Evolutionary conservation across 1,284 basidiomycete species (phyloP), one percentile per base, ranked within the genome.

Genomic region (Malassezia globosa): DNA sequence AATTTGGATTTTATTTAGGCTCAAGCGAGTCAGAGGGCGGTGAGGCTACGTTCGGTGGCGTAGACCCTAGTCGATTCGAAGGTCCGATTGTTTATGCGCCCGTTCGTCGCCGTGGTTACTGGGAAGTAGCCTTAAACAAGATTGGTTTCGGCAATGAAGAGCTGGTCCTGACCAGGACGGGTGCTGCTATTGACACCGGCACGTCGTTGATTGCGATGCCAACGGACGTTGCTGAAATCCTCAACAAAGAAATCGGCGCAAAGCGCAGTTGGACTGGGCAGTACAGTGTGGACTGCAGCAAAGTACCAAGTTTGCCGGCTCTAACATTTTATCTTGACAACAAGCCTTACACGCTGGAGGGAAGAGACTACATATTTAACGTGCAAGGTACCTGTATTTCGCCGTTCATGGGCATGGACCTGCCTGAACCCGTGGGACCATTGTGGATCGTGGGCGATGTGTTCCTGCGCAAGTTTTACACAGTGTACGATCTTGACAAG

Each of bases 1-100:
- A 95, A 46, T 95, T 99, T 74, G 82, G 90, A 24, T 97, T 99
- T 85, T 87, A 89, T 56, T 68, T 99, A 29, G 92, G 92, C 40
- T 76, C 78, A 8, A 85, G 85, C 10, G 87, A 92, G 58, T 77
- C 80, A 1, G 88, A 94, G 70, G 88, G 85, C 52, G 94, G 94
- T 47, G 88, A 92, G 74, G 87, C 84, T 43, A 76, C 84, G 48
- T 96, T 97, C 64, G 94, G 94, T 69, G 94, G 92, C 43, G 80
- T 95, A 56, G 90, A 99, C 73, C 55, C 76, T 23, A 66, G 65
- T 31, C 84, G 86, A 46, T 96, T 84, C 77, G 79, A 74, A 13
- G 94, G 92, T 73, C 78, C 83, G 72, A 79, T 97, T 55, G 72
- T 75, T 36, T 97, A 96, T 67, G 87, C 85, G 23, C 92, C 94